A percentile compares a stretch with the other conserved stretches of the same genome.
Evolutionary conservation across 2,329 filamentous ascomycete species (phyloP).

Genomic region (Exophiala dermatitidis): DNA sequence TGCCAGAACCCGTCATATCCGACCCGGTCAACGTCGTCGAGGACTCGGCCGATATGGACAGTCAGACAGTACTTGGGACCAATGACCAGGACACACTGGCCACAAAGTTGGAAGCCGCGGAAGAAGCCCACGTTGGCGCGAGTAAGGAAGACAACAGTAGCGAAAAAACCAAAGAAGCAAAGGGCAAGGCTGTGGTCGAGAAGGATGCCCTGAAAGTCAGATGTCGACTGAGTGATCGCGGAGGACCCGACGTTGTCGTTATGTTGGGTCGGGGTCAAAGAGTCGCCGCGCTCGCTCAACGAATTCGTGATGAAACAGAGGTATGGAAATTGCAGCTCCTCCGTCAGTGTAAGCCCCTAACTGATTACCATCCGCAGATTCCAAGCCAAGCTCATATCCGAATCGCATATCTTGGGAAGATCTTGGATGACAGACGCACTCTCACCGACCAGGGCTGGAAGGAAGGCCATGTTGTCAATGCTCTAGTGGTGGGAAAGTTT

Average conservation of each 20-base stretch:
- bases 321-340: constrained; percentile 3
- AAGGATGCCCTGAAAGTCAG: constrained; percentile 52
- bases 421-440: constrained; percentile 61
- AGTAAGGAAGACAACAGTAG: constrained; percentile 25
- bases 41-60: constrained; percentile 30
- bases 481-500: constrained; percentile 48
- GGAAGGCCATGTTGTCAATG: constrained; percentile 67
- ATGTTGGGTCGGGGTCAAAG: constrained; percentile 53
- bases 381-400: constrained; percentile 53
- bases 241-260: constrained; percentile 56
- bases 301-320: constrained; percentile 51
- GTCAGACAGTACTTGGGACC: constrained; percentile 36
- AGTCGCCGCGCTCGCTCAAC: constrained; percentile 57
- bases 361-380: constrained; percentile 43
- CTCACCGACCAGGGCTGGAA: constrained; percentile 68
- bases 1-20: constrained; percentile 61
- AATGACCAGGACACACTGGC: constrained; percentile 23
- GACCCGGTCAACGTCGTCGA: constrained; percentile 55
- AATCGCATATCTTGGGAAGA: constrained; percentile 73
- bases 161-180: constrained; percentile 47
- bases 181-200: constrained; percentile 51
- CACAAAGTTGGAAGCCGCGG: constrained; percentile 28
- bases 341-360: not conserved
- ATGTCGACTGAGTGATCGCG: constrained; percentile 59
- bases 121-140: constrained; percentile 20